Base-by-base conservation (phyloP, 1,284 basidiomycete species). In the Spongiforma sp. region DNA sequence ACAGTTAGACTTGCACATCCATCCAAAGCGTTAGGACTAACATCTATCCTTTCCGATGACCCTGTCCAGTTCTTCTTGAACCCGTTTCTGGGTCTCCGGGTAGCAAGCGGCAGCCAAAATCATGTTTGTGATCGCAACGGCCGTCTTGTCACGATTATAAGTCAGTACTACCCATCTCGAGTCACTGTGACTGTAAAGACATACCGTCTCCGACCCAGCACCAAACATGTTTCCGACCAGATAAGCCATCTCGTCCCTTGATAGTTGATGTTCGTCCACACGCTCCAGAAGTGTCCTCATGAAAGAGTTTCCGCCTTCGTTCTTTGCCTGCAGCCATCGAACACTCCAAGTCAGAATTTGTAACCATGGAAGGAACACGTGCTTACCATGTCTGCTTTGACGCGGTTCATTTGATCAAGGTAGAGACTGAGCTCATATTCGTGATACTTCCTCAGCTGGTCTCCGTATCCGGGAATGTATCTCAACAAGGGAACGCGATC, bases 401-500 rank as follows among this genome's bases (percentile, higher is more conserved):
- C 65, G 6, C 62, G 39, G 52, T 67, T 24, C 14, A 69, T 8
- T 39, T 67, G 67, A 28, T 60, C 65, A 11, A 50, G 61, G 28
- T 55, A 69, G 52, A 68, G 65, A 11, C 63, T 70, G 0, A 88
- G 76, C 70, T 90, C 89, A 52, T 87, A 86, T 3, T 71, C 65
- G 62, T 89, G 86, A 46, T 83, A 86, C 3, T 65, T 59, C 21
- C 41, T 46, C 21, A 67, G 66, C 48, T 68, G 34, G 24, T 10
- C 28, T 32, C 46, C 60, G 39, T 61, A 62, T 8, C 71, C 65
- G 37, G 70, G 67, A 11, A 71, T 73, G 26, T 76, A 83, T 73
- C 77, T 77, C 30, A 91, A 75, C 69, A 84, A 78, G 0, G 89
- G 88, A 65, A 82, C 84, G 5, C 78, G 71, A 70, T 90, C 88